Percentiles rank a stretch among this genome's conserved stretches.
Conservation (phyloP, 208 protist genomes). For the Crithidia expoeki region DNA sequence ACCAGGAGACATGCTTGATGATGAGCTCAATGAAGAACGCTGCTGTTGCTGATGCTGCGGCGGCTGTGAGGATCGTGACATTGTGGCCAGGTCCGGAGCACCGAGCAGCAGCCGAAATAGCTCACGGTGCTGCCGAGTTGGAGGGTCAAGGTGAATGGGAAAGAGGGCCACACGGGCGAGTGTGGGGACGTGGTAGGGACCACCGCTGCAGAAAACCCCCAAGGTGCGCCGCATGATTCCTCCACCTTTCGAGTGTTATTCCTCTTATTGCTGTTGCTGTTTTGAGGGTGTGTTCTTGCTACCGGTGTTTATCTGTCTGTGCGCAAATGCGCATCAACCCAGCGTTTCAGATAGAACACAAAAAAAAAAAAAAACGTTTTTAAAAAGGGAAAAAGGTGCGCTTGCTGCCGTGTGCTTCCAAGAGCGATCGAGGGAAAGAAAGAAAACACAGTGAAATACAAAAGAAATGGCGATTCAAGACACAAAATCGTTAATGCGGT, state of each 20-base stretch:
- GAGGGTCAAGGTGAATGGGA: constrained; percentile 87
- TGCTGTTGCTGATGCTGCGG: not conserved
- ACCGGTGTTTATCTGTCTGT: no score
- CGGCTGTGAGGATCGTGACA: not conserved
- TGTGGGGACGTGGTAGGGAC: constrained; percentile 34
- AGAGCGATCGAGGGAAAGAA: no score
- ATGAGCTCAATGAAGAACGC: no score
- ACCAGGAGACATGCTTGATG: not conserved
- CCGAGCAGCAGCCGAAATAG: constrained; percentile 86
- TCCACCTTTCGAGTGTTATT: not conserved
- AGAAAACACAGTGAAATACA: no score
- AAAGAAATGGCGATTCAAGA: no score
- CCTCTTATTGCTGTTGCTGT: not conserved
- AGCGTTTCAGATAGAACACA: no score
- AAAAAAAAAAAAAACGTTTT: no score
- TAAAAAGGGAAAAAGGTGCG: no score
- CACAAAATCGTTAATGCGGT: no score
- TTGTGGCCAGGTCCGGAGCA: constrained; percentile 24
- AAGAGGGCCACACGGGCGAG: constrained; percentile 81
- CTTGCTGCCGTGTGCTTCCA: no score
- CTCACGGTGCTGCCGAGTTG: constrained; percentile 81
- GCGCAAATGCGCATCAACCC: no score
- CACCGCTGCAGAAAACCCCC: constrained; percentile 16
- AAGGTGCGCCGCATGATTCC: constrained; percentile 20
- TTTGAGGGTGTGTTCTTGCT: not conserved